Evolutionary conservation across 352 stramenopile species (phyloP).

Genomic region (Phytophthora europaea): DNA sequence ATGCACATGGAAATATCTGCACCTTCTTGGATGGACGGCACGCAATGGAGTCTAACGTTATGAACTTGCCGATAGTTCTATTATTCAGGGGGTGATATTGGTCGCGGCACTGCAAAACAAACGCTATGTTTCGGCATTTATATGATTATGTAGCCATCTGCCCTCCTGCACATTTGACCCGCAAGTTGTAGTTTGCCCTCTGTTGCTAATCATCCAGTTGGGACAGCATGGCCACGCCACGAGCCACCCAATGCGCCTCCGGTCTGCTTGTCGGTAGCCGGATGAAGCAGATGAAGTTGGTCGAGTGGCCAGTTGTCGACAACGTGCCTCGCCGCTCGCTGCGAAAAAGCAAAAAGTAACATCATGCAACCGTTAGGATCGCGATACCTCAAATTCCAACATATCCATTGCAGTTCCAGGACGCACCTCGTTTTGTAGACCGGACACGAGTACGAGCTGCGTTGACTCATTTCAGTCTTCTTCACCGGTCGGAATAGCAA

Average conservation of each 20-base stretch:
- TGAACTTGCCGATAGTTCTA: background rate
- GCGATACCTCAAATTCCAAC: background rate
- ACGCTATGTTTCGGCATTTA: background rate
- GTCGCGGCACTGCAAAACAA: background rate
- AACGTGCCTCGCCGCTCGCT: conserved; percentile 92
- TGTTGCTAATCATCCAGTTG: conserved; percentile 84
- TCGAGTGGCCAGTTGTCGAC: conserved; percentile 95
- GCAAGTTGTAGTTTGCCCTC: background rate
- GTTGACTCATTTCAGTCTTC: conserved; percentile 78
- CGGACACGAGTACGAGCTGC: conserved; percentile 89
- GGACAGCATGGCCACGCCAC: conserved; percentile 94
- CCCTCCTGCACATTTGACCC: background rate
- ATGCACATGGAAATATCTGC: background rate
- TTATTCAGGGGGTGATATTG: background rate
- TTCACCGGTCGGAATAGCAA: conserved; percentile 88
- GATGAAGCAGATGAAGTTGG: conserved; percentile 97
- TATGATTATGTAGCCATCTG: conserved; percentile 9
- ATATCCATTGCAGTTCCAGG: background rate
- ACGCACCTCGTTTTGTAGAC: conserved; percentile 95
- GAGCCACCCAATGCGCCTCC: conserved; percentile 93
- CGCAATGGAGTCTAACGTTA: background rate
- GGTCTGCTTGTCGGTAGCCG: conserved; percentile 81
- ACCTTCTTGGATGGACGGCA: conserved; percentile 13
- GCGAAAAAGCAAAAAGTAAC: conserved; percentile 2
- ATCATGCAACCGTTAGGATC: background rate